These are phyloP conservation scores for Dendrocalamus latiflorus DNA, from an alignment of 202 grass and related monocot genomes.

Conservation along the genomic window DNA sequence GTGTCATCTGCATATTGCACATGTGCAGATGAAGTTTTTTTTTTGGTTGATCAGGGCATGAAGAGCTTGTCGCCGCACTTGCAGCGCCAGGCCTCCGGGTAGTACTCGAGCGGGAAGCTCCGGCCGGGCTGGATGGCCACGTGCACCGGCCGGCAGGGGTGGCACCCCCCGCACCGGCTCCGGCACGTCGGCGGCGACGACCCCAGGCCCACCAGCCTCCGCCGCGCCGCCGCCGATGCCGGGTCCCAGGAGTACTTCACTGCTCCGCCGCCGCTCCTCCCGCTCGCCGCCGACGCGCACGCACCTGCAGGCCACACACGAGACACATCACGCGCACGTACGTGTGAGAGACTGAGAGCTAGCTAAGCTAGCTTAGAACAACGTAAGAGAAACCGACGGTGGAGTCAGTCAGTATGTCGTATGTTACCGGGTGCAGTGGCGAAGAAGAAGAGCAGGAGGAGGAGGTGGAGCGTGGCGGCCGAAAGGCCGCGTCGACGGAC, in stretches of 20 bases:
- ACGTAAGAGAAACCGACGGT: background rate
- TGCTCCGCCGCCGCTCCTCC: background rate
- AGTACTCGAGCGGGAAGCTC: conserved; percentile 69
- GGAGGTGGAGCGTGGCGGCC: background rate
- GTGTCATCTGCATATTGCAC: too few relatives aligned
- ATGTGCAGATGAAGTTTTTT: background rate
- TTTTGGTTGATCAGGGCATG: conserved; percentile 53
- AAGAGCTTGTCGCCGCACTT: conserved; percentile 88
- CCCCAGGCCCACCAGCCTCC: conserved; percentile 54
- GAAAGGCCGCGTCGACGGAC: background rate
- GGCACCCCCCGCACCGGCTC: conserved; percentile 66
- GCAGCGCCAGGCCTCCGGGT: conserved; percentile 91
- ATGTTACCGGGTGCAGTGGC: conserved; percentile 2
- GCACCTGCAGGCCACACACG: background rate
- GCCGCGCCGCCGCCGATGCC: background rate
- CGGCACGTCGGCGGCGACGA: conserved; percentile 83
- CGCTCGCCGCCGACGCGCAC: conserved; percentile 12
- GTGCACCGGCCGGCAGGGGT: conserved; percentile 72
- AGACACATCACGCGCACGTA: background rate
- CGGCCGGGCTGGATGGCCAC: conserved; percentile 72
- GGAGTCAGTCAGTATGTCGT: background rate
- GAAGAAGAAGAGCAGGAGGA: background rate
- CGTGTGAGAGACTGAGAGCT: background rate
- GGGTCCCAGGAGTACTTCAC: conserved; percentile 32
- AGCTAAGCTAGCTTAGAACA: background rate